A percentile compares a stretch with the other conserved stretches of the same genome.
Evolutionary conservation across 1,139 yeast genomes (phyloP).

Genomic region (Lodderomyces parapsilosis): DNA sequence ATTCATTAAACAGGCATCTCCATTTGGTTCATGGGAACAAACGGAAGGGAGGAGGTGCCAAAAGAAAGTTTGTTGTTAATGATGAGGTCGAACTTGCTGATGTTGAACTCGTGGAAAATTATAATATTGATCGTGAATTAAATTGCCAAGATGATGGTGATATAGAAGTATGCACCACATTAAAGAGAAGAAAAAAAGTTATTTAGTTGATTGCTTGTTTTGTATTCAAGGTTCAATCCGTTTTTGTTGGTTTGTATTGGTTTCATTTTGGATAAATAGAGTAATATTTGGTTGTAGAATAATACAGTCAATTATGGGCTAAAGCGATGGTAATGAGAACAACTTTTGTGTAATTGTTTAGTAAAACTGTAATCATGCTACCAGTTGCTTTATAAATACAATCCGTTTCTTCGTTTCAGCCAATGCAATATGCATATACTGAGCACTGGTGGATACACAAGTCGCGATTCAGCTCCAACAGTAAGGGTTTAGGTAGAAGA

Average conservation of each 20-base stretch:
- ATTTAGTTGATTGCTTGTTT: neutral
- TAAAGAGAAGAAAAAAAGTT: neutral
- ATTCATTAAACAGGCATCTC: constrained; percentile 54
- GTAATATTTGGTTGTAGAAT: too few species aligned
- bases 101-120: neutral
- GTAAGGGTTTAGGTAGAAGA: neutral
- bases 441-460: too few species aligned
- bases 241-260: neutral
- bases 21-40: constrained; percentile 44
- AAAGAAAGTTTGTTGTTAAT: neutral
- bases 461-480: too few species aligned
- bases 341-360: too few species aligned
- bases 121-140: neutral
- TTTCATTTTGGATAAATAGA: too few species aligned
- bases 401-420: too few species aligned
- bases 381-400: too few species aligned
- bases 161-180: neutral
- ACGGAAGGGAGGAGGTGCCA: neutral
- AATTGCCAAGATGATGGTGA: neutral
- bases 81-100: neutral
- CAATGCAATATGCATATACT: too few species aligned
- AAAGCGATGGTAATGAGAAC: too few species aligned
- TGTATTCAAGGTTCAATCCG: too few species aligned
- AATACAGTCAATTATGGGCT: too few species aligned
- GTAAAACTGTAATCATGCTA: neutral